These are phyloP conservation scores for Lactifluus piperatus DNA, from an alignment of 768 basidiomycete genomes.

Conservation along the genomic window DNA sequence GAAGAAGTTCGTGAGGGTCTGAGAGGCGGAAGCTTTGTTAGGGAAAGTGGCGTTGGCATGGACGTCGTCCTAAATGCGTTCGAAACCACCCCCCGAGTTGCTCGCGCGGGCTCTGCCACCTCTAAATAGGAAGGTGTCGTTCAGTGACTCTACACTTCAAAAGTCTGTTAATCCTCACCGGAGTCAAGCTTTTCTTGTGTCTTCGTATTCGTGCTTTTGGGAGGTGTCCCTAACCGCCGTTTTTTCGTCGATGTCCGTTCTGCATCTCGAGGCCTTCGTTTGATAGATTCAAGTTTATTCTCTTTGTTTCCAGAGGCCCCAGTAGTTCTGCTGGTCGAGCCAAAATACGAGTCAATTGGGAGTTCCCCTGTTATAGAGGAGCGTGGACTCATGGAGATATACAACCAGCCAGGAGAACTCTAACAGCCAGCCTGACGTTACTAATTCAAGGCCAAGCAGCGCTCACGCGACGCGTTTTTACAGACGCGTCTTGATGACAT, in stretches of 20 bases:
- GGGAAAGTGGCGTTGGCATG: conserved; percentile 2
- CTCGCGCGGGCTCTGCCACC: neutral
- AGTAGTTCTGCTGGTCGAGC: neutral
- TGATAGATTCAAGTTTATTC: conserved; percentile 1
- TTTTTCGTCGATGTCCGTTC: neutral
- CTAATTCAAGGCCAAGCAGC: too few relatives aligned
- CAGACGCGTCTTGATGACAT: conserved; percentile 10
- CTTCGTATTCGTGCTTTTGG: neutral
- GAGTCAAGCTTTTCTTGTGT: neutral
- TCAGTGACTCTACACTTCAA: neutral
- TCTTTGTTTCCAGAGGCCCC: conserved; percentile 1
- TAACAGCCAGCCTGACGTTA: neutral
- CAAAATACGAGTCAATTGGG: conserved; percentile 12
- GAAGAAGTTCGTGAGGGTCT: neutral
- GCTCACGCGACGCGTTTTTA: neutral
- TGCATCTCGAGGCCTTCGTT: conserved; percentile 2
- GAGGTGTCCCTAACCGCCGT: neutral
- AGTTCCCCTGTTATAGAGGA: conserved; percentile 13
- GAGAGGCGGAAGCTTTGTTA: neutral
- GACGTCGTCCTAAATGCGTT: neutral
- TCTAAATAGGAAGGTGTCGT: neutral
- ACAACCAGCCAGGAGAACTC: neutral
- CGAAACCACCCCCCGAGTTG: neutral
- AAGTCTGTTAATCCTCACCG: neutral
- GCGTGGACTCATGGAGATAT: conserved; percentile 7